These are phyloP conservation scores for Fusarium pseudonygamai DNA, from an alignment of 2,329 filamentous ascomycete genomes.

Conservation along the genomic window DNA sequence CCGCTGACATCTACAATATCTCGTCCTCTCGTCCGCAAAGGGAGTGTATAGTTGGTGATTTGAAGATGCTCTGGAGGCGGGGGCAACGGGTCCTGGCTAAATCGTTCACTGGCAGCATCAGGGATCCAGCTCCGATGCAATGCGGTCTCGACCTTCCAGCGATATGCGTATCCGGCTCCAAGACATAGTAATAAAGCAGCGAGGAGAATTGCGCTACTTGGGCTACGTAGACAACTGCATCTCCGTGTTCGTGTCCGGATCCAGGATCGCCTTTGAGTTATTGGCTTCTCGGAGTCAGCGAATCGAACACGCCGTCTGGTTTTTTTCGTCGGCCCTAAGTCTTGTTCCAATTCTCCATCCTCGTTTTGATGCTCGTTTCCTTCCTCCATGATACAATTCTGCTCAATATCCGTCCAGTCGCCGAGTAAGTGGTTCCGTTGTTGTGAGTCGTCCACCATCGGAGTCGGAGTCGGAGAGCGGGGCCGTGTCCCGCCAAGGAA, in stretches of 20 bases:
- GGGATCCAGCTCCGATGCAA: slow-evolving; percentile 60
- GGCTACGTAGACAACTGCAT: slow-evolving; percentile 20
- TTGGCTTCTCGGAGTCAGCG: slow-evolving; percentile 7
- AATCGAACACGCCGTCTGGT: slow-evolving; percentile 12
- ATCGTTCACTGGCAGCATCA: slow-evolving; percentile 56
- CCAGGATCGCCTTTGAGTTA: background rate
- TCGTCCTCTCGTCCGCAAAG: slow-evolving; percentile 67
- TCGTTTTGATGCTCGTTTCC: background rate
- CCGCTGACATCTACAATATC: slow-evolving; percentile 67
- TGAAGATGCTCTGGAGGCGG: slow-evolving; percentile 54
- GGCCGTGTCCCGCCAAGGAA: slow-evolving; percentile 26
- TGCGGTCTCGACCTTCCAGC: slow-evolving; percentile 57
- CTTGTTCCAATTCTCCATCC: background rate
- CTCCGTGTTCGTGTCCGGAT: slow-evolving; percentile 8
- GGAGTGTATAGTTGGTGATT: slow-evolving; percentile 62
- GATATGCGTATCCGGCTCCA: slow-evolving; percentile 50
- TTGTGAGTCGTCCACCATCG: slow-evolving; percentile 12
- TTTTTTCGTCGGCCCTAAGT: background rate
- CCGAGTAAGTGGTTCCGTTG: slow-evolving; percentile 31
- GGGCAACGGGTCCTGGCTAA: slow-evolving; percentile 59
- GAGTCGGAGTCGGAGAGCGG: slow-evolving; percentile 10
- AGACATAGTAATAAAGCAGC: slow-evolving; percentile 44
- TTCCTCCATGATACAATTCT: background rate
- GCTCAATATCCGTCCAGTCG: slow-evolving; percentile 31
- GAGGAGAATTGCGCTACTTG: slow-evolving; percentile 49